Conservation (phyloP, 495 filamentous ascomycete species). For the Lasiosphaeriaceae sp. region DNA sequence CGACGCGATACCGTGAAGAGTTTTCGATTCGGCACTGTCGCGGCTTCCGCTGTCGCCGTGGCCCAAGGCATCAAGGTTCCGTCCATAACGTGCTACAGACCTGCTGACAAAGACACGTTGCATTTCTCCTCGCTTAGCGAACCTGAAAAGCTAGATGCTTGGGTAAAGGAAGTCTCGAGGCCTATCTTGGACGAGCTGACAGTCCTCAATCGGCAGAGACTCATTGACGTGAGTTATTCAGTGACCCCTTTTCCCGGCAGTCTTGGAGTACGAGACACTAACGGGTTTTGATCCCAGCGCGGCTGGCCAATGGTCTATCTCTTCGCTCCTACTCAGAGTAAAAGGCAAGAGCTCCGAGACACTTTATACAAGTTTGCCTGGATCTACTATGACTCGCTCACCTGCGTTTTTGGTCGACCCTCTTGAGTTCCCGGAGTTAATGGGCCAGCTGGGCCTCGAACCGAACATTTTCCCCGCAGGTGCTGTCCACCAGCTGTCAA, state of each 20-base stretch:
- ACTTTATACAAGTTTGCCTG: slow-evolving; percentile 34
- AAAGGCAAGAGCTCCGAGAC: slow-evolving; percentile 25
- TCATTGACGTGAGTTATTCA: slow-evolving; percentile 33
- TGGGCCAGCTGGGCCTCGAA: slow-evolving; percentile 29
- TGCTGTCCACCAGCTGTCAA: slow-evolving; percentile 32
- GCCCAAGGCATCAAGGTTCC: slow-evolving; percentile 17
- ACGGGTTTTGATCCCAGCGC: no score
- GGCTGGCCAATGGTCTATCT: slow-evolving; percentile 42
- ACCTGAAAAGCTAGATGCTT: slow-evolving; percentile 23
- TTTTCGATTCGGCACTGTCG: slow-evolving; percentile 36
- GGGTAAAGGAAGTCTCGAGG: slow-evolving; percentile 27
- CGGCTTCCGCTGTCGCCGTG: slow-evolving; percentile 16
- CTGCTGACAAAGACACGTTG: slow-evolving; percentile 27
- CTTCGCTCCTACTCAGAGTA: slow-evolving; percentile 28
- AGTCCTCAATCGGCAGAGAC: slow-evolving; percentile 28
- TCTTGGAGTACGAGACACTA: background rate
- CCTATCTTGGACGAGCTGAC: slow-evolving; percentile 38
- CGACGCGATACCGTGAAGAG: slow-evolving; percentile 28
- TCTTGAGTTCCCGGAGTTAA: slow-evolving; percentile 38
- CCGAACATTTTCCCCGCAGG: slow-evolving; percentile 23
- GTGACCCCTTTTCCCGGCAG: background rate
- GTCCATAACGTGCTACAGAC: slow-evolving; percentile 34
- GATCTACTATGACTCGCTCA: slow-evolving; percentile 37
- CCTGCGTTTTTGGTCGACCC: slow-evolving; percentile 38
- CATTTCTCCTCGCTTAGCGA: slow-evolving; percentile 20